Percentiles rank a stretch among this genome's conserved stretches.
Evolutionary conservation across 257 asterid species (phyloP).

Genomic region (Solanum chilense): DNA sequence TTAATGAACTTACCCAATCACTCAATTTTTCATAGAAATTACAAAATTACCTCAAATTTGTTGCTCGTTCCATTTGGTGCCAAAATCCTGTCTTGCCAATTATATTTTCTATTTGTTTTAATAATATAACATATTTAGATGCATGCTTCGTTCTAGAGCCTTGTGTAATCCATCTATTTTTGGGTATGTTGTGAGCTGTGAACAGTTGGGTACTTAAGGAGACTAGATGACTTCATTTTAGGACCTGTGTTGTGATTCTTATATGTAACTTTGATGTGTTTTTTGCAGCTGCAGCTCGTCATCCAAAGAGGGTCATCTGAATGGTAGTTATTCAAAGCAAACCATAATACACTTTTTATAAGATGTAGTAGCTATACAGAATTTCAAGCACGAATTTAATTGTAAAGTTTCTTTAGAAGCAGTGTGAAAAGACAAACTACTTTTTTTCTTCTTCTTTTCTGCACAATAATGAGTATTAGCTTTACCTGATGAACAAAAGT

Average conservation of each 20-base stretch:
- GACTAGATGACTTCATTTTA: neutral
- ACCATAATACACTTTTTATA: neutral
- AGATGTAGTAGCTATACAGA: neutral
- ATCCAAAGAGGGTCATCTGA: constrained; percentile 57
- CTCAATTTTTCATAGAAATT: no score
- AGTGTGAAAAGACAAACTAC: neutral
- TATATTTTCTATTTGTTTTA: neutral
- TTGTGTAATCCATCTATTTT: neutral
- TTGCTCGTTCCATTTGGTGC: no score
- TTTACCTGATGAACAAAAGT: neutral
- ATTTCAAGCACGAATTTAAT: neutral
- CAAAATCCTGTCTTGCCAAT: no score
- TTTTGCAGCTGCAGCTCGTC: constrained; percentile 86
- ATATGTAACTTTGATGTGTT: neutral
- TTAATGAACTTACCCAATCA: no score
- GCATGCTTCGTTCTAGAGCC: neutral
- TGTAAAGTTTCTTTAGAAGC: neutral
- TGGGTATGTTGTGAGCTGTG: neutral
- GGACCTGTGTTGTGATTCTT: neutral
- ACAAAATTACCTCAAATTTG: no score
- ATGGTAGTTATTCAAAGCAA: neutral
- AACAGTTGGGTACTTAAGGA: neutral
- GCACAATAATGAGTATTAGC: neutral
- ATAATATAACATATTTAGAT: neutral
- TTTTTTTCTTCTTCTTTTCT: neutral